phyloP scores from a whole-genome alignment of 805 yeast species.

The Komagataella ulmi region DNA sequence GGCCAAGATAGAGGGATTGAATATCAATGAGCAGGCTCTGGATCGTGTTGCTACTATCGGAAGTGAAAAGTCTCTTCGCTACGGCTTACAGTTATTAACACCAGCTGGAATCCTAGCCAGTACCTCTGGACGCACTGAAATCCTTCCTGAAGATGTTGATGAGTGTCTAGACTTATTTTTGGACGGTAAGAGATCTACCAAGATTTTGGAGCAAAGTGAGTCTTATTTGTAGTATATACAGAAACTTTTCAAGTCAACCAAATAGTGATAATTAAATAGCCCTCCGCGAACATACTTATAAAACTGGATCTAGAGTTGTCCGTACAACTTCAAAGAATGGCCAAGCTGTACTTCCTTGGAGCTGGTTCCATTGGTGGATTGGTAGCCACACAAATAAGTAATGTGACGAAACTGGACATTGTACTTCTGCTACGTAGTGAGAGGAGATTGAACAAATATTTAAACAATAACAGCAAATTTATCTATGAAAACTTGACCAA shows the following conservation, averaged over 20 bases:
- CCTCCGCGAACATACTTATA: background rate
- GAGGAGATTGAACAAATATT: conserved; percentile 6
- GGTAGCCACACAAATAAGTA: conserved; percentile 12
- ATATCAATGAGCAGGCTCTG: conserved; percentile 55
- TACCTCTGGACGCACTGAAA: conserved; percentile 58
- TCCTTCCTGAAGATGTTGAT: conserved; percentile 58
- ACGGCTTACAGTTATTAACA: conserved; percentile 80
- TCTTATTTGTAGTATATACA: conserved; percentile 5
- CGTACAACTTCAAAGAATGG: conserved; percentile 1
- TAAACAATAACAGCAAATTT: conserved; percentile 12
- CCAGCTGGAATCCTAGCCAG: conserved; percentile 81
- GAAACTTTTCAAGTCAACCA: background rate
- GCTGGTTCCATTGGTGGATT: conserved; percentile 22
- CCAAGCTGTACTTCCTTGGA: conserved; percentile 14
- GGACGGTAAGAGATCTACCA: conserved; percentile 74
- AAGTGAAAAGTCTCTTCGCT: conserved; percentile 68
- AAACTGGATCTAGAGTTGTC: background rate
- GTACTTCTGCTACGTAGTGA: conserved; percentile 13
- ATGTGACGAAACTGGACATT: conserved; percentile 10
- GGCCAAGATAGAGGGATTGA: conserved; percentile 63
- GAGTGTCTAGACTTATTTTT: conserved; percentile 75
- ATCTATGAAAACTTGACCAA: conserved; percentile 6
- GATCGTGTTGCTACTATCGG: conserved; percentile 67
- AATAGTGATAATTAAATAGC: background rate
- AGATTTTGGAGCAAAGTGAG: conserved; percentile 39